A percentile compares a stretch with the other conserved stretches of the same genome.
These are phyloP conservation scores for Mucor piriformis DNA, from an alignment of 371 early-diverging fungal species.

Conservation along the genomic window DNA sequence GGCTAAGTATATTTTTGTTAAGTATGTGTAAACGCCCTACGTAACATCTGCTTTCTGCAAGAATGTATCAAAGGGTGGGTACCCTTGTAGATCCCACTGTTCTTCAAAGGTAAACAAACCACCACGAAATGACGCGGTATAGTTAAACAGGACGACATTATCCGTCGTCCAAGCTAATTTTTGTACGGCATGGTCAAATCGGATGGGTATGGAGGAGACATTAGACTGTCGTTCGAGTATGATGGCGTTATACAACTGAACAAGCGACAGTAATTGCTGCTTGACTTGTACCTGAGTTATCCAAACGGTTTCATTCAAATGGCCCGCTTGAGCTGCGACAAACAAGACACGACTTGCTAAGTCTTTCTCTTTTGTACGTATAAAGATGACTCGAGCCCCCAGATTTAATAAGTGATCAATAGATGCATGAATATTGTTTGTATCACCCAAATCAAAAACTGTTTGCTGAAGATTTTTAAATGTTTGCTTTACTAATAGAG, in stretches of 20 bases:
- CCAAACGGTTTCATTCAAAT: slow-evolving; percentile 48
- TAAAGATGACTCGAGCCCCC: slow-evolving; percentile 7
- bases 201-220: slow-evolving; percentile 32
- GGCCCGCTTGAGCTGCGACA: slow-evolving; percentile 38
- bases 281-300: slow-evolving; percentile 24
- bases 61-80: slow-evolving; percentile 51
- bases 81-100: slow-evolving; percentile 37
- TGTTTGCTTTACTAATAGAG: slow-evolving; percentile 15
- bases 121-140: slow-evolving; percentile 43
- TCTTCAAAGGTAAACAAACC: slow-evolving; percentile 40
- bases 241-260: too few relatives aligned
- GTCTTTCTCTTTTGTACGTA: not conserved
- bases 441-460: not conserved
- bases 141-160: slow-evolving; percentile 27
- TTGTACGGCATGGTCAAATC: slow-evolving; percentile 18
- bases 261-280: not conserved
- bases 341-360: slow-evolving; percentile 18
- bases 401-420: slow-evolving; percentile 10
- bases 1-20: not conserved
- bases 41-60: slow-evolving; percentile 17
- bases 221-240: not conserved
- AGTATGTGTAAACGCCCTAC: too few relatives aligned
- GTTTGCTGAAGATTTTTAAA: slow-evolving; percentile 7
- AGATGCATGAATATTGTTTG: slow-evolving; percentile 15
- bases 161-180: slow-evolving; percentile 31